Percentiles rank a stretch among this genome's conserved stretches.
Evolutionary conservation across 352 stramenopile genomes (phyloP).

Genomic region (Globisporangium cederbergense): DNA sequence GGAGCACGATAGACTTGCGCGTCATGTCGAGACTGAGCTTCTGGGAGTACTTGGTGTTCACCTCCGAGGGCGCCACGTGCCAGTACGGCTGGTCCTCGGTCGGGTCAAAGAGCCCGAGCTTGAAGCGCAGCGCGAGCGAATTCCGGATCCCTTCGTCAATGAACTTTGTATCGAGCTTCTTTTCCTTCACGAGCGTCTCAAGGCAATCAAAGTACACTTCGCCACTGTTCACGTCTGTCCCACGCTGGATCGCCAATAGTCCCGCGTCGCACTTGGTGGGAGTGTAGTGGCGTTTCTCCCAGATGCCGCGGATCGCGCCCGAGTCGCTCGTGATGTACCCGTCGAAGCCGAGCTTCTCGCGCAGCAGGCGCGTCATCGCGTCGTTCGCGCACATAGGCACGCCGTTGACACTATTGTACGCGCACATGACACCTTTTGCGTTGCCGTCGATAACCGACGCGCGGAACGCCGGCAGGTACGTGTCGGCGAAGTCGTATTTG

Average conservation of each 20-base stretch:
- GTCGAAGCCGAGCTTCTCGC: slow-evolving; percentile 82
- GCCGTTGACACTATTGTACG: slow-evolving; percentile 95
- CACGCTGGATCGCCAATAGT: slow-evolving; percentile 57
- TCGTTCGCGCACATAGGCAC: slow-evolving; percentile 91
- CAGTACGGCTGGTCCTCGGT: slow-evolving; percentile 83
- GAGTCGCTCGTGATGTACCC: slow-evolving; percentile 97
- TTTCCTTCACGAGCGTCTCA: slow-evolving; percentile 43
- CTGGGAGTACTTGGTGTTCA: slow-evolving; percentile 66
- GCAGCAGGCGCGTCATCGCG: slow-evolving; percentile 66
- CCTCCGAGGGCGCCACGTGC: slow-evolving; percentile 58
- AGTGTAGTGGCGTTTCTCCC: slow-evolving; percentile 71
- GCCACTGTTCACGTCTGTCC: slow-evolving; percentile 88
- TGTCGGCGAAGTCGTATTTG: slow-evolving; percentile 90
- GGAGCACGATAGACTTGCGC: slow-evolving; percentile 89
- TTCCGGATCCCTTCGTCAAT: slow-evolving; percentile 56
- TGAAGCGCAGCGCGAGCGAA: slow-evolving; percentile 86
- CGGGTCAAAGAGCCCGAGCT: slow-evolving; percentile 90
- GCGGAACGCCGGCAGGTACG: slow-evolving; percentile 88
- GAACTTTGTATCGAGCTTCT: slow-evolving; percentile 43
- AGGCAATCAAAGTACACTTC: slow-evolving; percentile 80
- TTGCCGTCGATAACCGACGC: slow-evolving; percentile 76
- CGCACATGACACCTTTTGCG: slow-evolving; percentile 93
- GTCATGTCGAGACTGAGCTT: slow-evolving; percentile 68
- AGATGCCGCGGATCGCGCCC: slow-evolving; percentile 87
- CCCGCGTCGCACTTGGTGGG: slow-evolving; percentile 65